phyloP scores from a whole-genome alignment of 1,284 basidiomycete genomes.

The Exobasidium rhododendri region DNA sequence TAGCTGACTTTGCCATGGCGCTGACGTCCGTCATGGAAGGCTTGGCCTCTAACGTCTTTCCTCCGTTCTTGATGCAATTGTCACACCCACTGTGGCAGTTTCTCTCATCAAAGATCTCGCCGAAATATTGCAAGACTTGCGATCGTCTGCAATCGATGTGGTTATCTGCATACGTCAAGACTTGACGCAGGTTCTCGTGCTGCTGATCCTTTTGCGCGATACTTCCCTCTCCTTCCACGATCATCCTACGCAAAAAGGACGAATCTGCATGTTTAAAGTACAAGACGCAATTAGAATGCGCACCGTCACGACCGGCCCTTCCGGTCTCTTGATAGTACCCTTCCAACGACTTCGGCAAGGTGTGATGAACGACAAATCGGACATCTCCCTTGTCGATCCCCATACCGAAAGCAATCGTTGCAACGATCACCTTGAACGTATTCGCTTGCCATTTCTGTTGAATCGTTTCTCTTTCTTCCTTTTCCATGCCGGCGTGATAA shows the following conservation, averaged over 20 bases:
- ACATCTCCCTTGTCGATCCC: constrained; percentile 89
- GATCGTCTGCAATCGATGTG: constrained; percentile 79
- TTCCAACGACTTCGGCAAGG: constrained; percentile 68
- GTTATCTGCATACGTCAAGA: constrained; percentile 75
- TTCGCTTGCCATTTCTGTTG: constrained; percentile 75
- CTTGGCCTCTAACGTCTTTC: constrained; percentile 1
- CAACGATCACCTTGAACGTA: constrained; percentile 77
- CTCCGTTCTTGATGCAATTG: constrained; percentile 62
- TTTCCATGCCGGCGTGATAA: constrained; percentile 78
- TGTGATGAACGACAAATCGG: constrained; percentile 73
- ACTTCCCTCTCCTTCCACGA: constrained; percentile 60
- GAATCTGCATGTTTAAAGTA: constrained; percentile 64
- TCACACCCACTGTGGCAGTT: constrained; percentile 69
- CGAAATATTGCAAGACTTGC: constrained; percentile 72
- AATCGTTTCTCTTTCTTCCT: constrained; percentile 65
- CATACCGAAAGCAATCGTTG: constrained; percentile 87
- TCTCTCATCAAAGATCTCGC: constrained; percentile 63
- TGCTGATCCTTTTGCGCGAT: constrained; percentile 64
- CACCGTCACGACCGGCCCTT: constrained; percentile 75
- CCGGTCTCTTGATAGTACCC: constrained; percentile 80
- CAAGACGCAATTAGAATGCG: constrained; percentile 55
- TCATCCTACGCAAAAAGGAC: constrained; percentile 60
- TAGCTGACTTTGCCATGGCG: constrained; percentile 59
- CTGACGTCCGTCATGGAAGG: constrained; percentile 61
- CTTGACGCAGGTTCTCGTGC: constrained; percentile 62